Percentiles rank a stretch among this genome's conserved stretches.
These are phyloP conservation scores for Colletotrichum sp. DNA, from an alignment of 2,329 filamentous ascomycete genomes.

Conservation along the genomic window DNA sequence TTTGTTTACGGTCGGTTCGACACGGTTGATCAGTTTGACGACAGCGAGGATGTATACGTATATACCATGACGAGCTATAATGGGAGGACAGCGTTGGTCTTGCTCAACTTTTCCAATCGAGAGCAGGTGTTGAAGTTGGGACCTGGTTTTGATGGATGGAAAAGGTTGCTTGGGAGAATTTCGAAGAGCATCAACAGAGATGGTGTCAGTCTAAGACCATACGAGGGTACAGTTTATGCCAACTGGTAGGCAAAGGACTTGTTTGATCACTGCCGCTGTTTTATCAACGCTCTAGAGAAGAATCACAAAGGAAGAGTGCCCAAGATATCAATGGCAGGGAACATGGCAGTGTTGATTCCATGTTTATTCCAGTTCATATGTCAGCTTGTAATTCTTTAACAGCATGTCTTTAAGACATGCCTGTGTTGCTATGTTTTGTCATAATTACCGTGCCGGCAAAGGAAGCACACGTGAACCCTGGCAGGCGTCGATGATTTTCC, in stretches of 20 bases:
- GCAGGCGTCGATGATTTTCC: neutral
- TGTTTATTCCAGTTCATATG: neutral
- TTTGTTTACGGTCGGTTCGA: constrained; percentile 26
- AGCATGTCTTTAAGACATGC: neutral
- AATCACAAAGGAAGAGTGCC: neutral
- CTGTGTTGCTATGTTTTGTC: neutral
- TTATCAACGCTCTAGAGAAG: neutral
- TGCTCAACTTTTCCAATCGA: constrained; percentile 23
- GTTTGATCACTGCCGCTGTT: neutral
- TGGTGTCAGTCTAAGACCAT: neutral
- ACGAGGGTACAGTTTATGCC: neutral
- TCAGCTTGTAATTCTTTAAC: neutral
- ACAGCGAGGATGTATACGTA: constrained; percentile 23
- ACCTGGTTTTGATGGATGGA: neutral
- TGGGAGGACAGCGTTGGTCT: constrained; percentile 17
- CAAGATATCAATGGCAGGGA: neutral
- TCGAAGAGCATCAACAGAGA: neutral
- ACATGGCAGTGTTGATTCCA: neutral
- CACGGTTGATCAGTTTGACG: neutral
- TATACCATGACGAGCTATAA: constrained; percentile 26
- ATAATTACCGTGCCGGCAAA: neutral
- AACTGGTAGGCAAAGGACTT: neutral
- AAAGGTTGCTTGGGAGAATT: neutral
- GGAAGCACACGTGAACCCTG: neutral
- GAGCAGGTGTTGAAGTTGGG: neutral